Evolutionary conservation across 805 yeast species (phyloP).

Genomic region (Suhomyces pyralidae): DNA sequence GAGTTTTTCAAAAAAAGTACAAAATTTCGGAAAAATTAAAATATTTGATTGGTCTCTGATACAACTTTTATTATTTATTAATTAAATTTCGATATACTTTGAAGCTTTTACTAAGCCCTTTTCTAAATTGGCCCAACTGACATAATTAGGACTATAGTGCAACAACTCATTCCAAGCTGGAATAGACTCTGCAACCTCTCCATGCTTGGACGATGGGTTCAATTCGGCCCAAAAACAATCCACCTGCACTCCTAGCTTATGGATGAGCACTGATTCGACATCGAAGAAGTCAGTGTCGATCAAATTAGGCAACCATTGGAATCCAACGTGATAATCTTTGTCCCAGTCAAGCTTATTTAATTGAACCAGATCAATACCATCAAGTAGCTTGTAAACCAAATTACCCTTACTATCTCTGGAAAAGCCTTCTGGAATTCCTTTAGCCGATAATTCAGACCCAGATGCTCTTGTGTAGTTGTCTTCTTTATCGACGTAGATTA

Average conservation of each 20-base stretch:
- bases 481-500: slow-evolving; percentile 45
- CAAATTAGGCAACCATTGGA: slow-evolving; percentile 74
- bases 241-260: slow-evolving; percentile 52
- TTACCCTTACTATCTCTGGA: slow-evolving; percentile 42
- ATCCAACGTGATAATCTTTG: slow-evolving; percentile 53
- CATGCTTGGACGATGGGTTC: slow-evolving; percentile 30
- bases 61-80: neutral
- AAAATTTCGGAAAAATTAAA: too few species aligned
- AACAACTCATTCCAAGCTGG: slow-evolving; percentile 74
- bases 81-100: slow-evolving; percentile 41
- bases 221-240: slow-evolving; percentile 81
- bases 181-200: slow-evolving; percentile 35
- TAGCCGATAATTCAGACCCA: slow-evolving; percentile 2
- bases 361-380: slow-evolving; percentile 63
- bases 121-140: slow-evolving; percentile 61
- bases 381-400: slow-evolving; percentile 48
- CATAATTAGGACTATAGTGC: slow-evolving; percentile 62
- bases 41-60: too few species aligned
- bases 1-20: too few species aligned
- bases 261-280: slow-evolving; percentile 19
- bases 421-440: slow-evolving; percentile 43
- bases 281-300: slow-evolving; percentile 37
- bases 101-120: slow-evolving; percentile 67
- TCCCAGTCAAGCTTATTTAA: slow-evolving; percentile 66
- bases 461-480: slow-evolving; percentile 4